Conservation (phyloP, 2,329 filamentous ascomycete genomes). For the Colletotrichum nymphaeae region DNA sequence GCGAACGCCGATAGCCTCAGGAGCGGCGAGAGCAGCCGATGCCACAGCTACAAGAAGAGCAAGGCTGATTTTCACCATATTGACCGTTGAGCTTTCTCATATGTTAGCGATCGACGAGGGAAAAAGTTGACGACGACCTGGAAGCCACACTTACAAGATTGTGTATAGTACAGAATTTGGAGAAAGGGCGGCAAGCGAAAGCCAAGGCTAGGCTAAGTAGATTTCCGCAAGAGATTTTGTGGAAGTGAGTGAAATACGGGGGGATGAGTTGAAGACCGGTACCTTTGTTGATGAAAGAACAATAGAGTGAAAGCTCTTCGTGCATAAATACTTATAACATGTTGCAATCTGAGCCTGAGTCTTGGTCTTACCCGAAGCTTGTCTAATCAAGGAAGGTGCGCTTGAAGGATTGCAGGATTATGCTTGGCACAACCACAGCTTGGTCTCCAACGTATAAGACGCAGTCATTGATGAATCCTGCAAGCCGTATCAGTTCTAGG, state of each 20-base stretch:
- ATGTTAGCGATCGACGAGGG: neutral
- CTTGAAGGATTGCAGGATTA: conserved; percentile 17
- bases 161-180: too few relatives aligned
- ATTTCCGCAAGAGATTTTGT: too few relatives aligned
- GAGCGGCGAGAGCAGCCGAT: neutral
- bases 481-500: neutral
- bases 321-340: neutral
- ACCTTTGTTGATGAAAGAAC: neutral
- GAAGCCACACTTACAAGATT: neutral
- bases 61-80: conserved; percentile 8
- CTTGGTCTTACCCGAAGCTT: conserved; percentile 11
- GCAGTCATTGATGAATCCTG: neutral
- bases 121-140: too few relatives aligned
- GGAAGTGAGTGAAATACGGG: too few relatives aligned
- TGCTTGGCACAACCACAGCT: conserved; percentile 8
- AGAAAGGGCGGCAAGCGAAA: too few relatives aligned
- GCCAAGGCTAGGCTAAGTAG: too few relatives aligned
- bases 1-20: neutral
- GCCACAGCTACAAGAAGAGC: neutral
- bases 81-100: neutral
- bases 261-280: too few relatives aligned
- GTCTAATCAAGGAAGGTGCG: conserved; percentile 25
- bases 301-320: neutral
- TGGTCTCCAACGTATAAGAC: neutral
- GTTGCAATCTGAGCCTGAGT: neutral